These are phyloP conservation scores for Trypanosomatidae sp. DNA, from an alignment of 208 protist genomes.

Conservation along the genomic window DNA sequence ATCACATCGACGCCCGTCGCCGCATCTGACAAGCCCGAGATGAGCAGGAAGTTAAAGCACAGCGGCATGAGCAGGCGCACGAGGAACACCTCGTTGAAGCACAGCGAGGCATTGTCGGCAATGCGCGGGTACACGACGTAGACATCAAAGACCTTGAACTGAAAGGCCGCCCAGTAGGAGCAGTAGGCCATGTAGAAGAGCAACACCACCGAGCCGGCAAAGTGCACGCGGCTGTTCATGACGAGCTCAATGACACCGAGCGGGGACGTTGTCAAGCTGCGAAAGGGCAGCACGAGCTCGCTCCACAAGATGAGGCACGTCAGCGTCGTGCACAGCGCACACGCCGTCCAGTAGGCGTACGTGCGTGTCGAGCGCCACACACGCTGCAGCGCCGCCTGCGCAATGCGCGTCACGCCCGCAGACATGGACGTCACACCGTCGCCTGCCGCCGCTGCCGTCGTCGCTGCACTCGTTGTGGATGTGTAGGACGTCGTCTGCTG, in stretches of 20 bases:
- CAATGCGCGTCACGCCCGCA: too few relatives aligned
- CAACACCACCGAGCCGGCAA: conserved; percentile 66
- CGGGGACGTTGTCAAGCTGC: conserved; percentile 16
- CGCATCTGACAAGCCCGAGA: conserved; percentile 39
- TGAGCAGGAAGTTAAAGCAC: conserved; percentile 86
- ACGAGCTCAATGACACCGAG: conserved; percentile 67
- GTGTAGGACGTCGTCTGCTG: too few relatives aligned
- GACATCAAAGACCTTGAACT: conserved; percentile 84
- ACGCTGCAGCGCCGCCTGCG: too few relatives aligned
- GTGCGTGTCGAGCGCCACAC: conserved; percentile 58
- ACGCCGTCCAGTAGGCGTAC: conserved; percentile 38
- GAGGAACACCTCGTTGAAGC: conserved; percentile 83
- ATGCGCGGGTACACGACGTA: conserved; percentile 82
- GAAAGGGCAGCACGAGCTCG: conserved; percentile 71
- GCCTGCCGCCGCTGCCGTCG: too few relatives aligned
- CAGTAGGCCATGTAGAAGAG: conserved; percentile 89
- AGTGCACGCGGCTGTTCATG: conserved; percentile 53
- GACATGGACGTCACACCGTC: too few relatives aligned
- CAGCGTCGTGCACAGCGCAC: conserved; percentile 32
- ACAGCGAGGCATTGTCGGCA: conserved; percentile 78
- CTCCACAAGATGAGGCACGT: conserved; percentile 78
- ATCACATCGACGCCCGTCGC: conserved; percentile 44
- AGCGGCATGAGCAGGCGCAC: conserved; percentile 85
- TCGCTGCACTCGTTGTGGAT: too few relatives aligned
- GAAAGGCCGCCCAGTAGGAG: conserved; percentile 83